These are phyloP conservation scores for Harrya chromipes DNA, from an alignment of 768 basidiomycete genomes.

Conservation along the genomic window DNA sequence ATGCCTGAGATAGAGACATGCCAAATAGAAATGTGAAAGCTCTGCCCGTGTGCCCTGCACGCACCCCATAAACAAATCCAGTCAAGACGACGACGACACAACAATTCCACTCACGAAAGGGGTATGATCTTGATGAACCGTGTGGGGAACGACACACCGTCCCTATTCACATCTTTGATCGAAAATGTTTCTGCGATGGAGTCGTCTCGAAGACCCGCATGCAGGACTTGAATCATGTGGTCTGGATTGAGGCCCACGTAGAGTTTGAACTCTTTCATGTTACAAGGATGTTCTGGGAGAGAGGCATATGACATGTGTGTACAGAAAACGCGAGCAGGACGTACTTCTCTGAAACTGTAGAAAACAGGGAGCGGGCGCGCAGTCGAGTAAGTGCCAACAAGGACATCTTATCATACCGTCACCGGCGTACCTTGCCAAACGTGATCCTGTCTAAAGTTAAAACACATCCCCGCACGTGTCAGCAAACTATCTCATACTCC, in stretches of 20 bases:
- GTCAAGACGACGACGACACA: not conserved
- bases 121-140: slow-evolving; percentile 75
- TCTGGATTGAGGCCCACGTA: slow-evolving; percentile 63
- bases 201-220: slow-evolving; percentile 65
- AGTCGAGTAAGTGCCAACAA: not conserved
- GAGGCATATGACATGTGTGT: slow-evolving; percentile 1
- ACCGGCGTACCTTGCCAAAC: slow-evolving; percentile 67
- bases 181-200: slow-evolving; percentile 59
- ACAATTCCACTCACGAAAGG: slow-evolving; percentile 52
- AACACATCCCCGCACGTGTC: slow-evolving; percentile 3
- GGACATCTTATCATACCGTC: not conserved
- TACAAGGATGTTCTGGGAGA: slow-evolving; percentile 72
- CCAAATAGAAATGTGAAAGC: slow-evolving; percentile 82
- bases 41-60: slow-evolving; percentile 62
- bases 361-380: not conserved
- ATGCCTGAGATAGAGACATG: slow-evolving; percentile 63
- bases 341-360: slow-evolving; percentile 28
- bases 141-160: slow-evolving; percentile 58
- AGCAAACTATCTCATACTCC: not conserved
- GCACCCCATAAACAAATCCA: not conserved
- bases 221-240: slow-evolving; percentile 66
- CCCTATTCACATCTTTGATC: slow-evolving; percentile 52
- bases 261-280: slow-evolving; percentile 80
- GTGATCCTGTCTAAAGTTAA: slow-evolving; percentile 58
- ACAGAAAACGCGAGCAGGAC: not conserved